phyloP scores from a whole-genome alignment of 2,329 filamentous ascomycete genomes.

The Hymenoscyphus occultus region DNA sequence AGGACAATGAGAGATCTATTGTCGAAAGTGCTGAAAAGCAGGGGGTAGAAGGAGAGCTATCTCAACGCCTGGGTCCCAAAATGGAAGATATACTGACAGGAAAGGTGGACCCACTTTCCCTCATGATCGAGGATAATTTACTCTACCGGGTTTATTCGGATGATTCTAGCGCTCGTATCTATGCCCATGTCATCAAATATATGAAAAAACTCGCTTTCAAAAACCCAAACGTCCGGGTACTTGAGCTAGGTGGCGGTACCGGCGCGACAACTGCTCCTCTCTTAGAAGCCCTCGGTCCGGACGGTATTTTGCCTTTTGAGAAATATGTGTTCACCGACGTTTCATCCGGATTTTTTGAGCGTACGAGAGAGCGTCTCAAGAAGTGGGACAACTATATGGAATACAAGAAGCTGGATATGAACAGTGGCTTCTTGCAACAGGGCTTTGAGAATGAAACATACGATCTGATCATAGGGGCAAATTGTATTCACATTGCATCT shows the following conservation, averaged over 20 bases:
- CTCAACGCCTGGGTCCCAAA: constrained; percentile 10
- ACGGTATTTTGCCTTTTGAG: constrained; percentile 31
- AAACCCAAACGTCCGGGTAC: constrained; percentile 25
- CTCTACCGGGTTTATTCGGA: constrained; percentile 14
- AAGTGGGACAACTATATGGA: constrained; percentile 1
- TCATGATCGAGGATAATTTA: constrained; percentile 14
- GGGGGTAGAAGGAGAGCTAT: constrained; percentile 15
- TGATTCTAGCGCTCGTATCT: constrained; percentile 2
- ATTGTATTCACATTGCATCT: constrained; percentile 26
- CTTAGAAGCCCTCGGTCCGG: constrained; percentile 22
- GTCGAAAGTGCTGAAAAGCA: constrained; percentile 1
- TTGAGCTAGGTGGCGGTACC: constrained; percentile 26
- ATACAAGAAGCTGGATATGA: constrained; percentile 17
- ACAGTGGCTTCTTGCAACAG: constrained; percentile 18
- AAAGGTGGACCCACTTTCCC: constrained; percentile 11
- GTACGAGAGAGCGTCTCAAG: constrained; percentile 26
- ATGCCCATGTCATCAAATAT: constrained; percentile 5
- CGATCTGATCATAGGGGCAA: constrained; percentile 28
- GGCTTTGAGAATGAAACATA: constrained; percentile 22
- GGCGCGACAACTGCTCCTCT: constrained; percentile 22
- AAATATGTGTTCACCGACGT: constrained; percentile 34
- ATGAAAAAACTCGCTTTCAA: constrained; percentile 11
- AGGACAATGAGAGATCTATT: constrained; percentile 10
- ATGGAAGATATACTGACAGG: constrained; percentile 12
- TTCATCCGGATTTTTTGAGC: constrained; percentile 38